Percentiles rank a stretch among this genome's conserved stretches.
Conservation (phyloP, 176 grass and related monocot genomes). For the Pontederia crassipes region DNA sequence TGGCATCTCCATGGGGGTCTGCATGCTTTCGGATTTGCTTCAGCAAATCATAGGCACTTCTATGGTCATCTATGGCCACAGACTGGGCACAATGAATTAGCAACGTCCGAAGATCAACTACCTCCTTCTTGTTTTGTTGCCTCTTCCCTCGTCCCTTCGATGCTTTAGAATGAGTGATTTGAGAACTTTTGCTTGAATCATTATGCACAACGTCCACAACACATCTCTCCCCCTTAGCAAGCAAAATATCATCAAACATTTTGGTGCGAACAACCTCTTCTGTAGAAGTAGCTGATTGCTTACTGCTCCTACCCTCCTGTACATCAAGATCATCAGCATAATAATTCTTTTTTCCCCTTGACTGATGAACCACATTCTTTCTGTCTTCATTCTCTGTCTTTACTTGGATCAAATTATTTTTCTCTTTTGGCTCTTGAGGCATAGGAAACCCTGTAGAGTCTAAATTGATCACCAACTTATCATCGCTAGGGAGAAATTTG, state of each 20-base stretch:
- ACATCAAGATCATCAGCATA: slow-evolving; percentile 36
- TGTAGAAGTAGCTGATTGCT: slow-evolving; percentile 31
- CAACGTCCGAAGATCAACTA: slow-evolving; percentile 47
- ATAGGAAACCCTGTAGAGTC: neutral
- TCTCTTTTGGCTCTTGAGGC: neutral
- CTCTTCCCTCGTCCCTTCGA: slow-evolving; percentile 12
- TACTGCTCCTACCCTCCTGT: slow-evolving; percentile 41
- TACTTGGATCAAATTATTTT: neutral
- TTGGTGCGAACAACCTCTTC: slow-evolving; percentile 19
- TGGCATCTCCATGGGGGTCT: slow-evolving; percentile 18
- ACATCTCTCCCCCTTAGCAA: slow-evolving; percentile 7
- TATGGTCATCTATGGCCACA: slow-evolving; percentile 30
- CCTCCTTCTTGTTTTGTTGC: slow-evolving; percentile 20
- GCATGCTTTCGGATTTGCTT: slow-evolving; percentile 32
- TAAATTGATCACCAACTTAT: slow-evolving; percentile 9
- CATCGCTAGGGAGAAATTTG: slow-evolving; percentile 39
- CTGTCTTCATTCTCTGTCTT: slow-evolving; percentile 13
- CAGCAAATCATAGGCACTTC: slow-evolving; percentile 33
- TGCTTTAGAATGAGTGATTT: neutral
- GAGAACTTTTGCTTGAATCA: slow-evolving; percentile 19
- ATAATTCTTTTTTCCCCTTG: slow-evolving; percentile 46
- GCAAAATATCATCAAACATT: slow-evolving; percentile 42
- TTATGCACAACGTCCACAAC: slow-evolving; percentile 28
- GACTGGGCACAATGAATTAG: slow-evolving; percentile 51
- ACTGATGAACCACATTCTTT: slow-evolving; percentile 15